Conservation (phyloP, 2,329 filamentous ascomycete species). For the Paracoccidioides lutzii region DNA sequence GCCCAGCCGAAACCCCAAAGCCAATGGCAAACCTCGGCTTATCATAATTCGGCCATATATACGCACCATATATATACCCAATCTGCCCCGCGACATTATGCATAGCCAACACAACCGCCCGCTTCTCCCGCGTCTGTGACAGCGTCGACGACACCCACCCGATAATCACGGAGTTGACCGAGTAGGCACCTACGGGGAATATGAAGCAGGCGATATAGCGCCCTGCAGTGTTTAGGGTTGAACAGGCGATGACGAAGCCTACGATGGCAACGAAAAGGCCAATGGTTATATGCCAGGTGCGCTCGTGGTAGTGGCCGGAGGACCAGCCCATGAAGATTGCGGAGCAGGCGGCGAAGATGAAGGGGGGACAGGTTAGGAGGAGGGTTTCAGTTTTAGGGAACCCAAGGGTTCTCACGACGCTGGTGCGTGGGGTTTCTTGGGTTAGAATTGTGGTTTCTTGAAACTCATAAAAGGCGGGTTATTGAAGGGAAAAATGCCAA, state of each 20-base stretch:
- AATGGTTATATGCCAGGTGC: slow-evolving; percentile 20
- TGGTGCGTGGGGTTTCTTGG: slow-evolving; percentile 15
- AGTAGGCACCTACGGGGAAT: slow-evolving; percentile 22
- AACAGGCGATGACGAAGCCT: slow-evolving; percentile 21
- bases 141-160: slow-evolving; percentile 32
- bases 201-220: slow-evolving; percentile 23
- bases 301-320: slow-evolving; percentile 32
- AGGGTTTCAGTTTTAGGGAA: slow-evolving; percentile 38
- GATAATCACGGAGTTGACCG: slow-evolving; percentile 30
- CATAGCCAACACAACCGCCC: slow-evolving; percentile 27
- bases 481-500: slow-evolving; percentile 16
- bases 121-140: slow-evolving; percentile 33
- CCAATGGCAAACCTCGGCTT: slow-evolving; percentile 11
- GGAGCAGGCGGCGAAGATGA: slow-evolving; percentile 36
- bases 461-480: background rate
- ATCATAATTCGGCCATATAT: slow-evolving; percentile 22
- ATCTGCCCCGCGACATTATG: slow-evolving; percentile 32
- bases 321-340: slow-evolving; percentile 39
- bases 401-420: slow-evolving; percentile 36
- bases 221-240: slow-evolving; percentile 17
- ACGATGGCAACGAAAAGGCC: slow-evolving; percentile 16
- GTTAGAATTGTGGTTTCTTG: background rate
- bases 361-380: slow-evolving; percentile 40
- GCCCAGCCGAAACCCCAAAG: slow-evolving; percentile 10
- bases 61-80: slow-evolving; percentile 29